phyloP scores from a whole-genome alignment of 192 early-diverging fungal species.

The Endogone sp. region DNA sequence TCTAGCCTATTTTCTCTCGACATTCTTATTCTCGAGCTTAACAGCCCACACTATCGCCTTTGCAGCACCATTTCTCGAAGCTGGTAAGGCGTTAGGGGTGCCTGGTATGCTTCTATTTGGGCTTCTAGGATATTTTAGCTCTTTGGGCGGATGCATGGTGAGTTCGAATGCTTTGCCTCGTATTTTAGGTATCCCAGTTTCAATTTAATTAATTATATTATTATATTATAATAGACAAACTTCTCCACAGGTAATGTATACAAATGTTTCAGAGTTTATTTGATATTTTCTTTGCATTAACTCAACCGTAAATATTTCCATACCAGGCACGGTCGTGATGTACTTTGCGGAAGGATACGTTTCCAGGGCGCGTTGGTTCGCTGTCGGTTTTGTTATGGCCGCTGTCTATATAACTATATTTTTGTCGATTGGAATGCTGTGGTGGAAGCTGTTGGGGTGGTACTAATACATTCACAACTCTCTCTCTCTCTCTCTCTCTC shows the following conservation, averaged over 20 bases:
- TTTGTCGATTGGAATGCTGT: slow-evolving; percentile 59
- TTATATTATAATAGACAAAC: slow-evolving; percentile 26
- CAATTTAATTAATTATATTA: not conserved
- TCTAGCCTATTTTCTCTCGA: slow-evolving; percentile 63
- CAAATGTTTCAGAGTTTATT: slow-evolving; percentile 7
- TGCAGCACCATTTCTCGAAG: slow-evolving; percentile 67
- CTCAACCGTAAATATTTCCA: no score
- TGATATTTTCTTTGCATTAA: not conserved
- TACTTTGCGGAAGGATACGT: slow-evolving; percentile 61
- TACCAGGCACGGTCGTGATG: slow-evolving; percentile 51
- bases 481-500: not conserved
- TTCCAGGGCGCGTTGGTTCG: slow-evolving; percentile 55
- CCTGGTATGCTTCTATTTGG: slow-evolving; percentile 51
- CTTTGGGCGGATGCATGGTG: slow-evolving; percentile 57
- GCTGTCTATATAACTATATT: slow-evolving; percentile 47
- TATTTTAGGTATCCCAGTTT: not conserved
- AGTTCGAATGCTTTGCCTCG: slow-evolving; percentile 1
- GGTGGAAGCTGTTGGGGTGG: slow-evolving; percentile 73
- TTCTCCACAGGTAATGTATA: slow-evolving; percentile 26
- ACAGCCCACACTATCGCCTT: slow-evolving; percentile 73
- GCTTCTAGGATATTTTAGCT: slow-evolving; percentile 60
- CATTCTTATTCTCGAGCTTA: slow-evolving; percentile 70
- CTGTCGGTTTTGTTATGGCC: slow-evolving; percentile 48
- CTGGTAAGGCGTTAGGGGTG: slow-evolving; percentile 55
- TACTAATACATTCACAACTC: slow-evolving; percentile 9